A percentile compares a stretch with the other conserved stretches of the same genome.
These are phyloP conservation scores for Botrytis tulipae DNA, from an alignment of 2,329 filamentous ascomycete species.

Conservation along the genomic window DNA sequence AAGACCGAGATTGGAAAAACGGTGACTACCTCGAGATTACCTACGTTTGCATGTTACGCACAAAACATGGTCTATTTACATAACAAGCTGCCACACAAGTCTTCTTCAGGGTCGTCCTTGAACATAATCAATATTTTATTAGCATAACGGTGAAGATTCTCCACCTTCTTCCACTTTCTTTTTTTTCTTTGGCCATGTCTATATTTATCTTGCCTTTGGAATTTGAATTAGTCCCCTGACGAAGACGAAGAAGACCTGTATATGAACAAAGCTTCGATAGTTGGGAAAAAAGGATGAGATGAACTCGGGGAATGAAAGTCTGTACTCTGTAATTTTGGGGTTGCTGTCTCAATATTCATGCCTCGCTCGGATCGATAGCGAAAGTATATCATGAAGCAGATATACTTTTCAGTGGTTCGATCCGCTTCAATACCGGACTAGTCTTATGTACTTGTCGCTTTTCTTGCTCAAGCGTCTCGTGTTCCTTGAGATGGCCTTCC, in stretches of 20 bases:
- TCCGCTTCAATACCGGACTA: neutral
- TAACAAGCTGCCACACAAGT: neutral
- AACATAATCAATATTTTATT: neutral
- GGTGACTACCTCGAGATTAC: neutral
- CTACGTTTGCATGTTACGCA: neutral
- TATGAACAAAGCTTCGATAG: constrained; percentile 18
- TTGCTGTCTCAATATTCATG: neutral
- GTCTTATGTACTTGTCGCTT: neutral
- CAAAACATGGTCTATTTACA: neutral
- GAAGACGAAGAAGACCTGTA: neutral
- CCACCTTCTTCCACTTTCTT: constrained; percentile 9
- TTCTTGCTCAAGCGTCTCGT: neutral
- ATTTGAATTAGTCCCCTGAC: neutral
- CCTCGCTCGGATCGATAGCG: neutral
- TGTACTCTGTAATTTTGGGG: neutral
- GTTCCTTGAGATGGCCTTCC: neutral
- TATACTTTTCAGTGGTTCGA: neutral
- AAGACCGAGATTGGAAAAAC: neutral
- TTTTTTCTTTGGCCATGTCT: constrained; percentile 9
- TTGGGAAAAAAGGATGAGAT: constrained; percentile 13
- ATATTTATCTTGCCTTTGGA: constrained; percentile 9
- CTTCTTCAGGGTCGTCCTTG: neutral
- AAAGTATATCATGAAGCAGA: neutral
- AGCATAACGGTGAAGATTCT: constrained; percentile 11
- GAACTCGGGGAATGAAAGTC: constrained; percentile 4